These are phyloP conservation scores for Lasiodiplodia gonubiensis DNA, from an alignment of 2,329 filamentous ascomycete genomes.

Conservation along the genomic window DNA sequence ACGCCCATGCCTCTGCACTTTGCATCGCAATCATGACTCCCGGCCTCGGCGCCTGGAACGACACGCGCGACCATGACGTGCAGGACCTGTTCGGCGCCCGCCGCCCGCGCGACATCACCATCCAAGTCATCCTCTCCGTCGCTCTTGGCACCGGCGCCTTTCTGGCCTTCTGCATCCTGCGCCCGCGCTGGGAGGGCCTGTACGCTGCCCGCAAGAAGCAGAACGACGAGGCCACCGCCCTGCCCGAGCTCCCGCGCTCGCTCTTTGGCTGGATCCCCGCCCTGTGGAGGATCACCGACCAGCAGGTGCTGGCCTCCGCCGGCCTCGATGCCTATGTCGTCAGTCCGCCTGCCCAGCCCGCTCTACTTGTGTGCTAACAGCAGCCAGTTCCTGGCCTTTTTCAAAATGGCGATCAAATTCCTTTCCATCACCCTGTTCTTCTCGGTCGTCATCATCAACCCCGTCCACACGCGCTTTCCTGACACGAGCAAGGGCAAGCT, in stretches of 20 bases:
- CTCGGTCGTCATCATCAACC: constrained; percentile 78
- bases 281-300: constrained; percentile 82
- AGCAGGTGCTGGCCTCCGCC: constrained; percentile 86
- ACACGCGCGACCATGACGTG: constrained; percentile 31
- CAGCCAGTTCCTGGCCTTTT: constrained; percentile 81
- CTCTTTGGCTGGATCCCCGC: constrained; percentile 94
- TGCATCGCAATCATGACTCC: constrained; percentile 29
- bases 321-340: constrained; percentile 94
- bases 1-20: constrained; percentile 11
- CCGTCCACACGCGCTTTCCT: constrained; percentile 76
- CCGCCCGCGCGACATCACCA: constrained; percentile 53
- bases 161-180: constrained; percentile 78
- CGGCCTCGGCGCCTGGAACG: constrained; percentile 32
- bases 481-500: constrained; percentile 46
- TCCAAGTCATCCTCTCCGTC: constrained; percentile 75
- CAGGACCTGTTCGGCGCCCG: constrained; percentile 41
- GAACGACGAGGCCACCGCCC: constrained; percentile 64
- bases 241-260: constrained; percentile 81
- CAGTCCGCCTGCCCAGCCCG: constrained; percentile 40
- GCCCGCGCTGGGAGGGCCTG: constrained; percentile 88
- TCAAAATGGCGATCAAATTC: constrained; percentile 91
- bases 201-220: constrained; percentile 88
- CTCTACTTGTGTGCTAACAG: background rate
- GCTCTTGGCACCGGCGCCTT: constrained; percentile 74
- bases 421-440: constrained; percentile 82